phyloP scores from a whole-genome alignment of 345 rosid genomes.

The Xanthoceras sorbifolium region DNA sequence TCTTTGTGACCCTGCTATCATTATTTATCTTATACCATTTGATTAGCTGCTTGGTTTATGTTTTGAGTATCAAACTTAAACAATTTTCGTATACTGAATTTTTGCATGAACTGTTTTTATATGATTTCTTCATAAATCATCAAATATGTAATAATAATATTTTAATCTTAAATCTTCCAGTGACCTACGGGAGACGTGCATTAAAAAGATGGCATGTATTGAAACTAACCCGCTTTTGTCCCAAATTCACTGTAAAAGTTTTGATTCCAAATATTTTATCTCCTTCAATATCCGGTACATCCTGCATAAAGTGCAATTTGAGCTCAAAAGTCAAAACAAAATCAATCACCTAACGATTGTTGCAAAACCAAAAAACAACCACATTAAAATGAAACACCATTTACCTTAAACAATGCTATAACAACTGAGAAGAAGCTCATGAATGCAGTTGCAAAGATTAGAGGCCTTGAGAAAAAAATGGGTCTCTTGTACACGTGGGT shows the following conservation, averaged over 20 bases:
- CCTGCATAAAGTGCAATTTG: constrained; percentile 44
- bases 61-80: too few species aligned
- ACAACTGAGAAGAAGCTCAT: constrained; percentile 98
- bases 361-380: not conserved
- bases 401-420: constrained; percentile 93
- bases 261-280: constrained; percentile 81
- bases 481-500: constrained; percentile 76
- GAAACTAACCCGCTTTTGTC: constrained; percentile 65
- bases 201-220: not conserved
- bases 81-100: too few species aligned
- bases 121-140: too few species aligned
- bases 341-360: not conserved
- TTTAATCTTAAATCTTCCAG: too few species aligned
- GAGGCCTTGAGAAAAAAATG: constrained; percentile 61
- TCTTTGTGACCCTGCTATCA: too few species aligned
- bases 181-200: not conserved
- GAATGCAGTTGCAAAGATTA: constrained; percentile 89
- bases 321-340: constrained; percentile 5
- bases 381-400: not conserved
- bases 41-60: too few species aligned
- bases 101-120: too few species aligned
- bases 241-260: constrained; percentile 80
- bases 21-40: too few species aligned
- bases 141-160: too few species aligned
- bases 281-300: constrained; percentile 97